Evolutionary conservation across 2,329 filamentous ascomycete genomes (phyloP), one percentile per base, ranked within the genome.

Genomic region (Plenodomus tracheiphilus): DNA sequence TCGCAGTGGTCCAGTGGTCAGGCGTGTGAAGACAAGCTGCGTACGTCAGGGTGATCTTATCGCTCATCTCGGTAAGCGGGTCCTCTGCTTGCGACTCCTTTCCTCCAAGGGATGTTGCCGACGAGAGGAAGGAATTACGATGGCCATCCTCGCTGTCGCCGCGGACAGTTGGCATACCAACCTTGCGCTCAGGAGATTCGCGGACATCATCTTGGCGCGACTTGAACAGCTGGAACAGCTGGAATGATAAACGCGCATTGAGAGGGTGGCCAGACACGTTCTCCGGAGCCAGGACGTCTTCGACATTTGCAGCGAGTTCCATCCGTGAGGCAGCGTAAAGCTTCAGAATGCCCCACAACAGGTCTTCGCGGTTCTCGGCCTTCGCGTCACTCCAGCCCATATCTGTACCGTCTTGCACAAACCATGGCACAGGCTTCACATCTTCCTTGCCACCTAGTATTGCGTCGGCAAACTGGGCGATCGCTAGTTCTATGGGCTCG

Each of bases 321-420:
- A 73, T 66, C 9, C 75, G 73, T n/a, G 83, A 77, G n/a, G 75
- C 77, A 1, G 90, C 83, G 62, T 91, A 95, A 4, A 96, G 78
- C 68, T 89, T 90, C 41, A 99, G 75, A 0, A 99, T 80, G 11
- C 91, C 88, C 87, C 93, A 96, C 1, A 97, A 78, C 7, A 95
- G 79, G 66, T 96, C 91, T 65, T 94, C 85, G 35, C 86, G 81
- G 21, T 76, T 73, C 20, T 82, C 78, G 11, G 79, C 76, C 43
- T 84, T 75, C 3, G 77, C 74, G 53, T 88, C 84, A 16, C 83
- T 75, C 81, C 86, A 89, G 22, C 84, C 70, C 37, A 80, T 75
- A 15, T 79, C 74, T 41, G 82, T 77, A 6, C 79, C 79, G 51
- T 85, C 78, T 51, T 87, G 83, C 10, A 81, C 70, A 64, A 89